Percentiles rank a stretch among this genome's conserved stretches.
Conservation (phyloP, 345 rosid genomes). For the Eucalyptus paniculata region DNA sequence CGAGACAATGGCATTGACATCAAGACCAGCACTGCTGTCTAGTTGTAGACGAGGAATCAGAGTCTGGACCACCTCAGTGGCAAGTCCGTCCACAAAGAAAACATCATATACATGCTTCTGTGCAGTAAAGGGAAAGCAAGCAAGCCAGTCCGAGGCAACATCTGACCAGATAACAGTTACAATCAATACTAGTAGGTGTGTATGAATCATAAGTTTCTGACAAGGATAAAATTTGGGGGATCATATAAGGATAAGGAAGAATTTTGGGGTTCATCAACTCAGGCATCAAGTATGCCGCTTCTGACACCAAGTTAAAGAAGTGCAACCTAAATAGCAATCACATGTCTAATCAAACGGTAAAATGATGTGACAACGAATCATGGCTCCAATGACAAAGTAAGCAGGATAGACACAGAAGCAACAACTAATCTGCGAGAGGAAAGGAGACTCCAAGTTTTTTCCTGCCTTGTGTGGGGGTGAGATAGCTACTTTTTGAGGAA, state of each 20-base stretch:
- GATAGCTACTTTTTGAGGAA: neutral
- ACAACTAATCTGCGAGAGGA: neutral
- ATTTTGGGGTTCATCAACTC: neutral
- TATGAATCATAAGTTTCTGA: neutral
- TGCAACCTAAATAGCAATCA: neutral
- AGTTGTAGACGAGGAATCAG: conserved; percentile 56
- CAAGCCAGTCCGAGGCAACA: conserved; percentile 79
- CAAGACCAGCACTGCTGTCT: conserved; percentile 9
- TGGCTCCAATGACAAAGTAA: neutral
- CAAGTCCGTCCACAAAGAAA: conserved; percentile 65
- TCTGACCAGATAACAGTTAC: conserved; percentile 29
- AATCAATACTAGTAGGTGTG: neutral
- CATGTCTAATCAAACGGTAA: neutral
- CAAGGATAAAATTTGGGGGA: neutral
- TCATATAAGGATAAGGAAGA: neutral
- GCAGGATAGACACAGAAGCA: neutral
- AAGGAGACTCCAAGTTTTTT: neutral
- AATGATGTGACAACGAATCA: neutral
- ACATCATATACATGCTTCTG: conserved; percentile 60
- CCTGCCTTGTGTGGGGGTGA: neutral
- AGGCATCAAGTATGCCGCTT: neutral
- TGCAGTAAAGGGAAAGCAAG: conserved; percentile 78
- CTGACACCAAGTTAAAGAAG: neutral
- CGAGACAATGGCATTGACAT: conserved; percentile 30
- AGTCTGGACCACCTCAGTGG: conserved; percentile 64